These are phyloP conservation scores for Trichophyton schoenleinii DNA, from an alignment of 2,329 filamentous ascomycete genomes.

Conservation along the genomic window DNA sequence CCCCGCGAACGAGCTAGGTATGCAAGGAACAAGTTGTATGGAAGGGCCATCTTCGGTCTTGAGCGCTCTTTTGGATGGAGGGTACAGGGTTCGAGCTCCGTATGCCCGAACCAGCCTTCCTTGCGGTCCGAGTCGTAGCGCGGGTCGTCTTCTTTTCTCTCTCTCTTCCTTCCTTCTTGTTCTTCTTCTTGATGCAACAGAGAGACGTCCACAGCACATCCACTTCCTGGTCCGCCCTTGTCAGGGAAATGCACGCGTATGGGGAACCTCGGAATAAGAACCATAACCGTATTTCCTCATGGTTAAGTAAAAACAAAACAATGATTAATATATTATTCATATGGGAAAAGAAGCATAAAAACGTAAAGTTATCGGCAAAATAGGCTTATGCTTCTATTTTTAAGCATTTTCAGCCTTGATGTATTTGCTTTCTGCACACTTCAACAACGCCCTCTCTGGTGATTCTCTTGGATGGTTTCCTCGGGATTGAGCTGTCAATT, in stretches of 20 bases:
- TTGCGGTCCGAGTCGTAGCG: not conserved
- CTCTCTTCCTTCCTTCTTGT: too few relatives aligned
- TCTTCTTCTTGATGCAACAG: not conserved
- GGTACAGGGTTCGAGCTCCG: not conserved
- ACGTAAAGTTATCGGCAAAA: not conserved
- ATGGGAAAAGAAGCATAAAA: constrained; percentile 3
- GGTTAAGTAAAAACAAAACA: not conserved
- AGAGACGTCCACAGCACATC: not conserved
- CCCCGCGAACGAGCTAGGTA: not conserved
- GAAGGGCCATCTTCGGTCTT: not conserved
- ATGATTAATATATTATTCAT: not conserved
- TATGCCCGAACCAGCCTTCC: not conserved
- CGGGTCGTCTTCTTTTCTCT: too few relatives aligned
- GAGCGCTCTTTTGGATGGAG: not conserved
- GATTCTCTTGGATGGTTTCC: not conserved
- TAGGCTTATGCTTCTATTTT: constrained; percentile 1
- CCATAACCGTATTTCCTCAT: constrained; percentile 1
- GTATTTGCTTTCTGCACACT: not conserved
- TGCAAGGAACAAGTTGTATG: constrained; percentile 2
- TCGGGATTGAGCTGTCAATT: not conserved
- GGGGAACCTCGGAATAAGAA: constrained; percentile 2
- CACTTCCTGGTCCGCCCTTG: not conserved
- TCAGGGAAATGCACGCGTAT: not conserved
- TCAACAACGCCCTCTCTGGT: not conserved
- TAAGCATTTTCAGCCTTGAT: not conserved